phyloP scores from a whole-genome alignment of 352 stramenopile genomes.

The Phytophthora foliorum region DNA sequence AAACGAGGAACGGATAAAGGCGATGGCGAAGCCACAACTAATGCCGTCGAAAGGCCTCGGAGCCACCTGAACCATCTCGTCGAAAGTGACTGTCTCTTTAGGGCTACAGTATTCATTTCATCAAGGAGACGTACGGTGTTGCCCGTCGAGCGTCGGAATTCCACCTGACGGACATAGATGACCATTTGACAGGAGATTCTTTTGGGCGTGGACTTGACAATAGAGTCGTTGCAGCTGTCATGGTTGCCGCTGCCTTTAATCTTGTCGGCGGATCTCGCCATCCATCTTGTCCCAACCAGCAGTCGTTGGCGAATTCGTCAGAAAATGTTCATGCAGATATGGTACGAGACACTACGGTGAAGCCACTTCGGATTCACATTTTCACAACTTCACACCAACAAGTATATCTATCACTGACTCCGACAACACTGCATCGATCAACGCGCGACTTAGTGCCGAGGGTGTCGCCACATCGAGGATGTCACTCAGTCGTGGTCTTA shows the following conservation, averaged over 20 bases:
- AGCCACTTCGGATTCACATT: slow-evolving; percentile 1
- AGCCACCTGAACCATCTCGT: not conserved
- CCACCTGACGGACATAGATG: slow-evolving; percentile 4
- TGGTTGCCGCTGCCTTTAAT: slow-evolving; percentile 18
- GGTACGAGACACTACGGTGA: no score
- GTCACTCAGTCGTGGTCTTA: no score
- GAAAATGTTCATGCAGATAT: not conserved
- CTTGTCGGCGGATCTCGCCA: slow-evolving; percentile 25
- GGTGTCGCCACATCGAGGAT: no score
- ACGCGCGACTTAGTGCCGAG: no score
- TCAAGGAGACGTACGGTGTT: slow-evolving; percentile 4
- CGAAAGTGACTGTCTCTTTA: slow-evolving; percentile 10
- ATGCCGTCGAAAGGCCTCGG: not conserved
- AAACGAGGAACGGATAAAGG: not conserved
- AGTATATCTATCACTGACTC: not conserved
- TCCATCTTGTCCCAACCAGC: slow-evolving; percentile 21
- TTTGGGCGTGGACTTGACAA: slow-evolving; percentile 31
- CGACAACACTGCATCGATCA: no score
- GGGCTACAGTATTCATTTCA: not conserved
- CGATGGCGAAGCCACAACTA: slow-evolving; percentile 2
- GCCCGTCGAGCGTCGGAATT: slow-evolving; percentile 2
- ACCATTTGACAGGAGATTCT: slow-evolving; percentile 24
- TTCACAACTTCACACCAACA: not conserved
- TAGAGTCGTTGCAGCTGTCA: slow-evolving; percentile 19
- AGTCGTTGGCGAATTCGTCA: slow-evolving; percentile 18